These are phyloP conservation scores for Malus orientalis DNA, from an alignment of 306 rosid species.

Conservation along the genomic window DNA sequence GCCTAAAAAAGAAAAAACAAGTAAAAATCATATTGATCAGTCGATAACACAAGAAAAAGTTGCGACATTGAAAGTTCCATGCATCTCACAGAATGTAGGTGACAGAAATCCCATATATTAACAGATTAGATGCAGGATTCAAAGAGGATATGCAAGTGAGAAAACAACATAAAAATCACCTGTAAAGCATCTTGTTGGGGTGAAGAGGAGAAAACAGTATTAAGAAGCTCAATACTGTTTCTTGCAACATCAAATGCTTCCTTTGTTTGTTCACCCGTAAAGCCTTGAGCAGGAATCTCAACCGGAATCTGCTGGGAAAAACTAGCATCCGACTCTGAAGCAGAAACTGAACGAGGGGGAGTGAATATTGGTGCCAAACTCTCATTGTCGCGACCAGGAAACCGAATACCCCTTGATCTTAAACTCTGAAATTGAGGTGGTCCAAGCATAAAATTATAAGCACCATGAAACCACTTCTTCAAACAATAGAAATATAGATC, in stretches of 20 bases:
- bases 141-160: not conserved
- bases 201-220: slow-evolving; percentile 81
- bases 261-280: slow-evolving; percentile 71
- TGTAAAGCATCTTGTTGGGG: slow-evolving; percentile 75
- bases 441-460: slow-evolving; percentile 10
- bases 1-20: not conserved
- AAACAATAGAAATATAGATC: not conserved
- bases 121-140: not conserved
- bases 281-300: slow-evolving; percentile 49
- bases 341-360: slow-evolving; percentile 64
- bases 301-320: slow-evolving; percentile 41
- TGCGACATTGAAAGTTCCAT: not conserved
- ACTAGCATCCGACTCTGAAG: slow-evolving; percentile 40
- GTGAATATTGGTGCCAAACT: slow-evolving; percentile 95
- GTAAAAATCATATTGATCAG: not conserved
- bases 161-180: slow-evolving; percentile 35
- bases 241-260: slow-evolving; percentile 95
- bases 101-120: not conserved
- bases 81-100: not conserved
- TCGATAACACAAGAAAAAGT: not conserved
- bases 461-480: not conserved
- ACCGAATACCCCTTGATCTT: slow-evolving; percentile 82
- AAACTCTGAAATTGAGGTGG: slow-evolving; percentile 57
- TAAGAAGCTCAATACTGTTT: slow-evolving; percentile 88
- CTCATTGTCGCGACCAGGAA: slow-evolving; percentile 96